A percentile compares a stretch with the other conserved stretches of the same genome.
Conservation (phyloP, 768 basidiomycete species). For the Kwoniella botswanensis region DNA sequence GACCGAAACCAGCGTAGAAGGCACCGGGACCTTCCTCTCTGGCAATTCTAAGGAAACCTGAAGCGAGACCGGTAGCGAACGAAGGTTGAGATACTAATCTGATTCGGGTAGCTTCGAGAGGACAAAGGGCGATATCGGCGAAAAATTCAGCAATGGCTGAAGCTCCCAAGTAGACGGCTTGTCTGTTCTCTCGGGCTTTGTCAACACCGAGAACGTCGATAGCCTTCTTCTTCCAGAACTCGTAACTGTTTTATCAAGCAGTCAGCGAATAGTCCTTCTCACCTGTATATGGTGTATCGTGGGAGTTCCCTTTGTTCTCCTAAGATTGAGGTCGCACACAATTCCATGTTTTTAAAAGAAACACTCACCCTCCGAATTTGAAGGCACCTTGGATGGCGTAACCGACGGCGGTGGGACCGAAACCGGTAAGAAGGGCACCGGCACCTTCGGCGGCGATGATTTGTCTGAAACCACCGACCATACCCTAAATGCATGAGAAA, state of each 20-base stretch:
- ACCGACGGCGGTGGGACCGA: constrained; percentile 89
- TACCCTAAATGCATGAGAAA: constrained; percentile 61
- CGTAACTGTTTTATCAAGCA: constrained; percentile 63
- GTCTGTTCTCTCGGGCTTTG: constrained; percentile 71
- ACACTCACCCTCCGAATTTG: constrained; percentile 82
- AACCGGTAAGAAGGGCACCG: constrained; percentile 88
- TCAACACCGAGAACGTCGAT: constrained; percentile 83
- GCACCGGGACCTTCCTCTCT: constrained; percentile 60
- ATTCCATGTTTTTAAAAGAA: neutral
- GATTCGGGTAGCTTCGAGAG: constrained; percentile 70
- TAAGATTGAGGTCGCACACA: too few relatives aligned
- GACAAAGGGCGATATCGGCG: constrained; percentile 94
- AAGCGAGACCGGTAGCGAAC: constrained; percentile 59
- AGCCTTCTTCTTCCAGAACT: constrained; percentile 92
- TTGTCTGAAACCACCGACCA: constrained; percentile 81
- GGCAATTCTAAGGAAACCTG: constrained; percentile 59
- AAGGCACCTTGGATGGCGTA: constrained; percentile 96
- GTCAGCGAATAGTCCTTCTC: neutral
- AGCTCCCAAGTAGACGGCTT: constrained; percentile 88
- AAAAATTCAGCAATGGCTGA: constrained; percentile 95
- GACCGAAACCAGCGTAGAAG: constrained; percentile 62
- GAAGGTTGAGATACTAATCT: constrained; percentile 60
- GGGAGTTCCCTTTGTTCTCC: too few relatives aligned
- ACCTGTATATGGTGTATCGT: too few relatives aligned
- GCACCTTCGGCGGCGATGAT: constrained; percentile 88